Conservation (phyloP, 345 rosid genomes). For the Eucalyptus guilfoylei region DNA sequence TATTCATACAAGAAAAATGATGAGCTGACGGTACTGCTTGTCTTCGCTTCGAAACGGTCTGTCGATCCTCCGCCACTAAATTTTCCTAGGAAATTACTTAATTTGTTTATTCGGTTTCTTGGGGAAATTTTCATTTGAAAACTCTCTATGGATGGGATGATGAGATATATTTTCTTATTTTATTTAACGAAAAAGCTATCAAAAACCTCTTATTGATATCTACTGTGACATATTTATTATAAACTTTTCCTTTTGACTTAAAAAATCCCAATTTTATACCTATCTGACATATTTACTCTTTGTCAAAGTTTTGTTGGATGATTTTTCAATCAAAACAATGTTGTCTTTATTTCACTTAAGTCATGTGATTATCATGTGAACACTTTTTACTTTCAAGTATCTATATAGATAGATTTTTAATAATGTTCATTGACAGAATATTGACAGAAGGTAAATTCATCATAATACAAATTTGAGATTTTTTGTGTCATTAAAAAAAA, state of each 20-base stretch:
- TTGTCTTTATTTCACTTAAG: too few relatives aligned
- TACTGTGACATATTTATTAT: too few relatives aligned
- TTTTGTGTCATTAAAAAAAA: too few relatives aligned
- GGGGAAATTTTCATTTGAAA: background rate
- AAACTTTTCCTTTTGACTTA: background rate
- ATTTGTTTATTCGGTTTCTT: background rate
- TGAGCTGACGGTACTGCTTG: background rate
- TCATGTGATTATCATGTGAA: too few relatives aligned
- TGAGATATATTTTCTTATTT: background rate
- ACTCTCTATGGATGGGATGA: background rate
- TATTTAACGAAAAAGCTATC: background rate
- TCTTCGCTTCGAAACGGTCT: background rate
- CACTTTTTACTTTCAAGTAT: background rate
- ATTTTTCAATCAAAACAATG: background rate
- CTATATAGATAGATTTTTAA: too few relatives aligned
- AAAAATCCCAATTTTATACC: accelerated
- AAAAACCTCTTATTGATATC: background rate
- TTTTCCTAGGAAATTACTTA: background rate
- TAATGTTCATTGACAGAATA: too few relatives aligned
- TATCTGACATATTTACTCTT: too few relatives aligned
- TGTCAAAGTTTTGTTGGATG: background rate
- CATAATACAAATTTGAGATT: background rate
- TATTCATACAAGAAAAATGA: background rate
- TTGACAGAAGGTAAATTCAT: background rate
- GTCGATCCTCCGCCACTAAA: background rate